Evolutionary conservation across 2,329 filamentous ascomycete species (phyloP), one percentile per base, ranked within the genome.

Genomic region (Scorias spongiosa): DNA sequence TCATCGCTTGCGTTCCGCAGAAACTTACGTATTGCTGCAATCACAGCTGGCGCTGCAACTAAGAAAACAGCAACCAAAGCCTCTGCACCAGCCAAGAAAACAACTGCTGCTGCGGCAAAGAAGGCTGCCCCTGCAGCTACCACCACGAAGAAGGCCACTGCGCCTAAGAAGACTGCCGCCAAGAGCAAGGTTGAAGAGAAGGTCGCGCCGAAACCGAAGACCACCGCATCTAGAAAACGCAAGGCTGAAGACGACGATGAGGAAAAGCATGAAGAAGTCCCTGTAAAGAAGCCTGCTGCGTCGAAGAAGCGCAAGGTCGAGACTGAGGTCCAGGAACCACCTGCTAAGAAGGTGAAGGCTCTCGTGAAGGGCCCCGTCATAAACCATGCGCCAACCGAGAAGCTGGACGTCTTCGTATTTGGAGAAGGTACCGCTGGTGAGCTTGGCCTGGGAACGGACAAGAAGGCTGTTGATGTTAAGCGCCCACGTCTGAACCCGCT

Each of bases 381-480:
- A 64, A 87, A 86, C 60, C 59, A 73, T 18, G 68, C 73, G 12
- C 81, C 81, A 4, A 75, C 70, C 0, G 63, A 76, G 51, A 66
- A 69, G 20, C 71, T 91, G 46, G 78, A 88, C 55, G 68, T 91
- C 46, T 89, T 80, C 56, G 81, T 88, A 42, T 89, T 85, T 54
- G 85, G 85, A 42, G 82, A 86, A 60, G 84, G 84, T 32, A 75
- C 75, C 48, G 79, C 78, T n/a, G 84, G 84, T 52, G 85, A 93
- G 66, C 79, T 93, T 39, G 85, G 84, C 32, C 74, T 93, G 14
- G 85, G 85, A 32, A 63, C 71, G 2, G 76, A 72, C 48, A 78
- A 76, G 57, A 76, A 76, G 53, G 66, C 72, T 36, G 76, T 83
- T 51, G 80, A 87, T 52, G 80, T 85, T 52, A 82, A 81, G 66